Evolutionary conservation across 2,329 filamentous ascomycete genomes (phyloP), one percentile per base, ranked within the genome.

Genomic region (Cyanodermella asteris): DNA sequence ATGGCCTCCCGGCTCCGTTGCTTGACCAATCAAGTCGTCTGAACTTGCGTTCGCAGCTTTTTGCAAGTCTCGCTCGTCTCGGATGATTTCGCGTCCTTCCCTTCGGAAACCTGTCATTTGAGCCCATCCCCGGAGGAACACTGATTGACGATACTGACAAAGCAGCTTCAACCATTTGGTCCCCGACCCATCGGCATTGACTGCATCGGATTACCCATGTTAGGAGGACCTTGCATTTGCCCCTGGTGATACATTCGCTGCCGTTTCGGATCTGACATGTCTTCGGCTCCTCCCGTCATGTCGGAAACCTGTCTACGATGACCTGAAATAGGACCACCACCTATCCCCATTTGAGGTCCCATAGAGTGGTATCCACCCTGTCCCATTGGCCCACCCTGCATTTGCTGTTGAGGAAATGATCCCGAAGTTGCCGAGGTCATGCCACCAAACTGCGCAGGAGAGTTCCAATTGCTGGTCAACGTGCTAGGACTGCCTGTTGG

Each of bases 231-330:
- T n/a, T n/a, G n/a, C n/a, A n/a, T n/a, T n/a, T n/a, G n/a, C n/a
- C n/a, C n/a, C 22, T 30, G 50, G 38, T 44, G 46, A 35, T 61
- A 69, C 48, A 69, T 56, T 28, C 64, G 60, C 38, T 64, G 64
- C 34, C 64, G 54, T 39, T 71, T 71, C 5, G 55, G 46, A 33
- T 62, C 55, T 25, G 52, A 55, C 38, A 24, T 27, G n/a, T 58
- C 47, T 14, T 53, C 51, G 7, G 56, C 49, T 1, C 56, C 56
- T 22, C 62, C 57, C 3, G 60, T 55, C 29, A 71, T 64, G 16
- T 69, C 64, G 3, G 62, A 67, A n/a, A 68, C 58, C 28, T 64
- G 61, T 35, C 65, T 50, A 32, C 65, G 53, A 33, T 66, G 61
- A 25, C n/a, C n/a, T n/a, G n/a, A n/a, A n/a, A n/a, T n/a, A n/a